Percentiles rank a stretch among this genome's conserved stretches.
phyloP scores from a whole-genome alignment of 1,284 basidiomycete genomes.

The Malassezia caprae region DNA sequence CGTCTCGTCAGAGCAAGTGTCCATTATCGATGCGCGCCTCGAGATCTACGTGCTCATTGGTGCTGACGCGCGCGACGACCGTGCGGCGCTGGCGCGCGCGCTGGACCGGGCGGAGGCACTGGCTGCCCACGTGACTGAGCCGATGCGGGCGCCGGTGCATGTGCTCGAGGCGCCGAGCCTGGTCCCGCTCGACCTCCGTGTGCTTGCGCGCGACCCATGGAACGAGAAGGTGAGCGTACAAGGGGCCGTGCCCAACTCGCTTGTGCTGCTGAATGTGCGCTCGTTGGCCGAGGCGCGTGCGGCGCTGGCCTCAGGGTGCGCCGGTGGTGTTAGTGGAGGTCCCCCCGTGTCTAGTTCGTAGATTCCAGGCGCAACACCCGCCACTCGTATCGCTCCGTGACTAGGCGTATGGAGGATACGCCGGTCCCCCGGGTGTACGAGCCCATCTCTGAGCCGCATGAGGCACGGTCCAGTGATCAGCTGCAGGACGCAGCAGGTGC shows the following conservation, averaged over 20 bases:
- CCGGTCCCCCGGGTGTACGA: not conserved
- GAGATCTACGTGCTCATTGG: conserved; percentile 37
- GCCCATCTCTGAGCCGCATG: not conserved
- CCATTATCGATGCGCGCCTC: conserved; percentile 24
- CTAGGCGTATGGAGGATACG: not conserved
- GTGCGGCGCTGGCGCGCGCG: conserved; percentile 17
- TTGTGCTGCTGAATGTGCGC: conserved; percentile 7
- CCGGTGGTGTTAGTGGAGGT: not conserved
- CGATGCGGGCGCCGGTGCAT: conserved; percentile 25
- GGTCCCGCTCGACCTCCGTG: conserved; percentile 25
- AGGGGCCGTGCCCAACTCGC: not conserved
- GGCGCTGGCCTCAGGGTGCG: not conserved
- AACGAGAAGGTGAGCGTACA: conserved; percentile 8
- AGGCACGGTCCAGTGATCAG: not conserved
- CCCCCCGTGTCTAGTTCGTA: not conserved
- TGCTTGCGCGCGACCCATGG: conserved; percentile 26
- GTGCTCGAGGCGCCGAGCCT: conserved; percentile 30
- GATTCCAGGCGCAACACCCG: not conserved
- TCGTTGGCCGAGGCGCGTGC: conserved; percentile 3
- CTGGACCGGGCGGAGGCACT: conserved; percentile 24
- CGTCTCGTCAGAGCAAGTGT: conserved; percentile 19
- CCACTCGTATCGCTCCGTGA: not conserved
- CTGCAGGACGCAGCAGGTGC: not conserved
- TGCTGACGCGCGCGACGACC: conserved; percentile 23
- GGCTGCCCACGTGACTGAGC: not conserved